These are phyloP conservation scores for Pseudogymnoascus verrucosus DNA, from an alignment of 2,329 filamentous ascomycete genomes.

Conservation along the genomic window DNA sequence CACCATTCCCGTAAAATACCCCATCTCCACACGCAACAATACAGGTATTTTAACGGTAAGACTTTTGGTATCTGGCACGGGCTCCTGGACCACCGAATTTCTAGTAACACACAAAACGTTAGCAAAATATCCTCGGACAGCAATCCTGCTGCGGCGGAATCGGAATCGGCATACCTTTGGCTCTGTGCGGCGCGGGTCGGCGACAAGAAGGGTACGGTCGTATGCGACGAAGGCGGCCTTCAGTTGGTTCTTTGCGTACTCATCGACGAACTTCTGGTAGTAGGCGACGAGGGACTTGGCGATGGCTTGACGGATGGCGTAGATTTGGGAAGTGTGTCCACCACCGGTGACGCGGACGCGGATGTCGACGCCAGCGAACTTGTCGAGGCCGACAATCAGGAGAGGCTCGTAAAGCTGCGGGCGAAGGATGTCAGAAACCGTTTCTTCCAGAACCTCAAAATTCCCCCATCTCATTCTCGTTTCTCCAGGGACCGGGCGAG, in stretches of 20 bases:
- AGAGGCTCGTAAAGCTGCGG: slow-evolving; percentile 91
- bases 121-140: slow-evolving; percentile 15
- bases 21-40: slow-evolving; percentile 85
- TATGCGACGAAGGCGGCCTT: slow-evolving; percentile 95
- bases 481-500: not conserved
- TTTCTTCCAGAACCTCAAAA: not conserved
- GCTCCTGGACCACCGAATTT: slow-evolving; percentile 80
- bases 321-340: slow-evolving; percentile 96
- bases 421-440: slow-evolving; percentile 9
- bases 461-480: not conserved
- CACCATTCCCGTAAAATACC: slow-evolving; percentile 20
- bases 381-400: slow-evolving; percentile 94
- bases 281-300: slow-evolving; percentile 95
- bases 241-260: slow-evolving; percentile 99
- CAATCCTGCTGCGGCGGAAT: slow-evolving; percentile 10
- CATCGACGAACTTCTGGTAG: slow-evolving; percentile 99
- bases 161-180: slow-evolving; percentile 67
- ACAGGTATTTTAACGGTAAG: slow-evolving; percentile 99
- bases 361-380: slow-evolving; percentile 95
- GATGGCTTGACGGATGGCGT: slow-evolving; percentile 98
- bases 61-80: slow-evolving; percentile 96
- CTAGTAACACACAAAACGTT: not conserved
- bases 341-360: slow-evolving; percentile 91
- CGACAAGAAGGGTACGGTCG: slow-evolving; percentile 94
- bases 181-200: slow-evolving; percentile 98